Percentiles rank a stretch among this genome's conserved stretches.
Conservation (phyloP, 2,329 filamentous ascomycete species). For the Pseudovirgaria hyperparasitica region DNA sequence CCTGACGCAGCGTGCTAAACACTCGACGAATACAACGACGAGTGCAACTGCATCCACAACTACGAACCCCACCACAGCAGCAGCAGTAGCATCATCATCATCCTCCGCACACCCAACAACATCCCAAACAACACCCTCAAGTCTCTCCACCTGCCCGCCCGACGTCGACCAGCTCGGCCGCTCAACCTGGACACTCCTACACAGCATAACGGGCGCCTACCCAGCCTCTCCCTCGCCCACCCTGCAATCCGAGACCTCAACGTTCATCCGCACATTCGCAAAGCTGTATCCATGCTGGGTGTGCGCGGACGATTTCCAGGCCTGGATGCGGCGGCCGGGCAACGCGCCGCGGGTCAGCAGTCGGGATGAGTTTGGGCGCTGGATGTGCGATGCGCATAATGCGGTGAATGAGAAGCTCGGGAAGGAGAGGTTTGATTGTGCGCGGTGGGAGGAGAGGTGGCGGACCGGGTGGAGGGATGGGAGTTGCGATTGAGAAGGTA, state of each 20-base stretch:
- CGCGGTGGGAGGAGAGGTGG: slow-evolving; percentile 88
- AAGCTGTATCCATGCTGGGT: slow-evolving; percentile 91
- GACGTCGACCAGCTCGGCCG: slow-evolving; percentile 82
- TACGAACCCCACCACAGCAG: slow-evolving; percentile 9
- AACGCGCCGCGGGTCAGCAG: slow-evolving; percentile 51
- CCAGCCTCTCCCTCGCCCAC: slow-evolving; percentile 52
- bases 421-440: slow-evolving; percentile 83
- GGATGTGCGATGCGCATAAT: slow-evolving; percentile 81
- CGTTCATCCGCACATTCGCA: slow-evolving; percentile 71
- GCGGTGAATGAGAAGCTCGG: slow-evolving; percentile 82
- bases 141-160: slow-evolving; percentile 54
- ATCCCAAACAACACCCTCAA: slow-evolving; percentile 21
- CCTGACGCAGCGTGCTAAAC: slow-evolving; percentile 38
- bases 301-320: slow-evolving; percentile 83
- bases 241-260: slow-evolving; percentile 63
- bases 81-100: slow-evolving; percentile 4
- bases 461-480: slow-evolving; percentile 73
- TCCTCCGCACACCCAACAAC: slow-evolving; percentile 14
- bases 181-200: slow-evolving; percentile 84
- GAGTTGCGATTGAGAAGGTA: slow-evolving; percentile 40
- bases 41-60: slow-evolving; percentile 23
- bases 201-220: slow-evolving; percentile 81
- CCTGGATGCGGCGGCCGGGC: slow-evolving; percentile 54
- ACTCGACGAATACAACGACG: too few relatives aligned
- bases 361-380: slow-evolving; percentile 59